Conservation (phyloP, 2,329 filamentous ascomycete species). For the Hymenoscyphus linearis region DNA sequence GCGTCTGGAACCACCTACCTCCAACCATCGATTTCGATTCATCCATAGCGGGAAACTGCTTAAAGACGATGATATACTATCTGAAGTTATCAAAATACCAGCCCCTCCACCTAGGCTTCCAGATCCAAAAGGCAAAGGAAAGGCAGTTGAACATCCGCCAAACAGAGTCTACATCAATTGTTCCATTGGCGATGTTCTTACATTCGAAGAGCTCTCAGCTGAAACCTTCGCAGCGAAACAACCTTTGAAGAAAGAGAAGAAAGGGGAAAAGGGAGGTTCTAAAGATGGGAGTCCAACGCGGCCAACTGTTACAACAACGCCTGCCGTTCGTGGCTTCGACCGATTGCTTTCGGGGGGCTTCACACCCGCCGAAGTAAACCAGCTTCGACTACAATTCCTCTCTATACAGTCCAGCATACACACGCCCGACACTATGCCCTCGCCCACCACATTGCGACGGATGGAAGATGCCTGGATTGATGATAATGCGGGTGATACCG, state of each 20-base stretch:
- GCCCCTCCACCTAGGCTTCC: conserved; percentile 42
- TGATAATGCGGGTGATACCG: conserved; percentile 43
- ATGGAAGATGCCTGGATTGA: conserved; percentile 94
- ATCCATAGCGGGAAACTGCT: conserved; percentile 88
- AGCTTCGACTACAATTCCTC: conserved; percentile 81
- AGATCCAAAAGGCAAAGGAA: conserved; percentile 57
- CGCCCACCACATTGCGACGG: conserved; percentile 64
- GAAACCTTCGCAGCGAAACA: conserved; percentile 46
- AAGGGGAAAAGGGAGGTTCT: conserved; percentile 8
- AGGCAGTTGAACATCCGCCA: conserved; percentile 47
- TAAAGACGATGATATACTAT: conserved; percentile 64
- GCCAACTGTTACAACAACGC: conserved; percentile 34
- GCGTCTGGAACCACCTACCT: conserved; percentile 57
- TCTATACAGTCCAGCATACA: conserved; percentile 76
- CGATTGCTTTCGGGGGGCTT: conserved; percentile 77
- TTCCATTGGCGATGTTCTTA: conserved; percentile 75
- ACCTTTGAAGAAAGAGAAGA: conserved; percentile 17
- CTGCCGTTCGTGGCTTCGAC: conserved; percentile 77
- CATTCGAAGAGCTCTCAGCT: conserved; percentile 59
- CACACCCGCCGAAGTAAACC: conserved; percentile 74
- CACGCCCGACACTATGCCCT: conserved; percentile 85
- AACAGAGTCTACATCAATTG: conserved; percentile 82
- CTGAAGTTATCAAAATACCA: conserved; percentile 60
- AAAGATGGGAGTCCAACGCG: conserved; percentile 12
- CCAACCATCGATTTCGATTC: conserved; percentile 71